Percentiles rank a stretch among this genome's conserved stretches.
These are phyloP conservation scores for Carallia brachiata DNA, from an alignment of 345 rosid genomes.

Conservation along the genomic window DNA sequence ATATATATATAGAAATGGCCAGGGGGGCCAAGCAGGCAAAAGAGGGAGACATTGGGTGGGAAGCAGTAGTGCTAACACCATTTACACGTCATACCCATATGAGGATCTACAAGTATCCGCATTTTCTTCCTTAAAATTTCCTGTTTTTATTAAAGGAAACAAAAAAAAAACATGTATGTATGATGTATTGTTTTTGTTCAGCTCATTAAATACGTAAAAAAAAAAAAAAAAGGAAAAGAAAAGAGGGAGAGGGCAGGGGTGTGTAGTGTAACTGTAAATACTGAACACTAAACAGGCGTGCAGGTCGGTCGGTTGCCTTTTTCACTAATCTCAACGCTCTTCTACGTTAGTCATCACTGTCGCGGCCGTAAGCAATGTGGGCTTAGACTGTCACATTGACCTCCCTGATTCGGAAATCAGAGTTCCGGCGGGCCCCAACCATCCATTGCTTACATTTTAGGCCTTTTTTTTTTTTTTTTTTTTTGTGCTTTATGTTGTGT, in stretches of 20 bases:
- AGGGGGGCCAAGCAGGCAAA: background rate
- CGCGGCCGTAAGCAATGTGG: background rate
- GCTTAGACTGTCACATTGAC: slow-evolving; percentile 2
- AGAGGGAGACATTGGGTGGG: slow-evolving; percentile 7
- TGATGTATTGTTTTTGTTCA: too few relatives aligned
- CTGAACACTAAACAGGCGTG: too few relatives aligned
- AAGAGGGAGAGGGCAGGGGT: too few relatives aligned
- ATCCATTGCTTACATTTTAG: background rate
- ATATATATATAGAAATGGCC: slow-evolving; percentile 10
- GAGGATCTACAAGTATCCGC: background rate
- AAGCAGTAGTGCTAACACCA: background rate
- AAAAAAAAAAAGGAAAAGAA: too few relatives aligned
- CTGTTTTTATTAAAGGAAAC: too few relatives aligned
- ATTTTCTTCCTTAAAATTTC: background rate
- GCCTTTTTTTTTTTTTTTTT: background rate
- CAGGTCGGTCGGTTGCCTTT: slow-evolving; percentile 1
- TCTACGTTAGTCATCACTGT: slow-evolving; percentile 15
- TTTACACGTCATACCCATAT: slow-evolving; percentile 19
- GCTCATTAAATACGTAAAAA: too few relatives aligned
- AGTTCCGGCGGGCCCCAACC: slow-evolving; percentile 1
- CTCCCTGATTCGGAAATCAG: slow-evolving; percentile 3
- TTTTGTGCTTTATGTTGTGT: background rate
- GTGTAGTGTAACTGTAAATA: too few relatives aligned
- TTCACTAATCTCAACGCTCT: slow-evolving; percentile 18
- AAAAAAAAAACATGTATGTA: too few relatives aligned